phyloP scores from a whole-genome alignment of 805 yeast species.

The Metschnikowia anglica region DNA sequence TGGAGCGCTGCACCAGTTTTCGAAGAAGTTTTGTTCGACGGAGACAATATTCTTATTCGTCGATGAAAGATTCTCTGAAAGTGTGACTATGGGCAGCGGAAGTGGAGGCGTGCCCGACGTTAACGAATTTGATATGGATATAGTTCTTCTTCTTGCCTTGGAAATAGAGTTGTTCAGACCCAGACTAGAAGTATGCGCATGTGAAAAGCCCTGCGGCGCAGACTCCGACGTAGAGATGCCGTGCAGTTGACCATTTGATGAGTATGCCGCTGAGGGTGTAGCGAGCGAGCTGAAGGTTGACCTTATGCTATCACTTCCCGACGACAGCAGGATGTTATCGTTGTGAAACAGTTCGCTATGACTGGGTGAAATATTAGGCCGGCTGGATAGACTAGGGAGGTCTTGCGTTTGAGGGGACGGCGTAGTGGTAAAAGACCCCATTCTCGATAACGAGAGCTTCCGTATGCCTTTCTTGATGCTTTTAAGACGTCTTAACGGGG shows the following conservation, averaged over 20 bases:
- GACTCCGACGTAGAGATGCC: constrained; percentile 5
- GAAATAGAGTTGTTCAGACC: constrained; percentile 12
- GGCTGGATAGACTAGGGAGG: neutral
- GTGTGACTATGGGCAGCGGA: constrained; percentile 39
- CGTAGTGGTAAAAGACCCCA: constrained; percentile 7
- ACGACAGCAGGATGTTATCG: constrained; percentile 18
- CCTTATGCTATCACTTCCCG: constrained; percentile 15
- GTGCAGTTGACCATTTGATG: neutral
- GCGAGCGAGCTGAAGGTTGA: constrained; percentile 18
- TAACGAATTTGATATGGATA: constrained; percentile 23
- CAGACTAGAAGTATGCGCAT: constrained; percentile 17
- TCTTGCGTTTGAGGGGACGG: constrained; percentile 8
- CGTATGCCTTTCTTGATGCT: constrained; percentile 40
- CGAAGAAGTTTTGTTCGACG: constrained; percentile 39
- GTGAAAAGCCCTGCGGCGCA: constrained; percentile 11
- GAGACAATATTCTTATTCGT: constrained; percentile 28
- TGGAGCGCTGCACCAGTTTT: constrained; percentile 14
- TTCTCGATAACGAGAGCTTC: constrained; percentile 31
- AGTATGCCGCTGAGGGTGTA: constrained; percentile 2
- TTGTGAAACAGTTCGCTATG: constrained; percentile 14
- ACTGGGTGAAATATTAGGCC: constrained; percentile 7
- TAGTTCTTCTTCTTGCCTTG: constrained; percentile 22
- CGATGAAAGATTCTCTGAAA: constrained; percentile 35
- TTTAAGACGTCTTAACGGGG: constrained; percentile 38
- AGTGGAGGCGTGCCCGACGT: constrained; percentile 30